Percentiles rank a stretch among this genome's conserved stretches.
Conservation (phyloP, 1,139 yeast species). For the Kurtzmaniella natalensis region DNA sequence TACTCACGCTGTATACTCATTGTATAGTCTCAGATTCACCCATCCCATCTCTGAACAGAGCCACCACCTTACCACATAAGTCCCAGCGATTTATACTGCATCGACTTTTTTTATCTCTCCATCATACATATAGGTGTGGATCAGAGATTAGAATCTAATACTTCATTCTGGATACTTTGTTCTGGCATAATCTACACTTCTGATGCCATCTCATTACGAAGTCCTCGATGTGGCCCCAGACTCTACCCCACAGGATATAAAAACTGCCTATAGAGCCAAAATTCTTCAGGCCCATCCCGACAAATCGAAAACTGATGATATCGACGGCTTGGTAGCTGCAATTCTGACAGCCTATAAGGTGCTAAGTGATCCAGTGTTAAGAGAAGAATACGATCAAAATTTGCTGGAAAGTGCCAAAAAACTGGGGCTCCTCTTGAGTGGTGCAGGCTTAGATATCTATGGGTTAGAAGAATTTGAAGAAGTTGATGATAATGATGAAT, state of each 20-base stretch:
- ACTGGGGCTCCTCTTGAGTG: conserved; percentile 48
- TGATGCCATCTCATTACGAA: conserved; percentile 38
- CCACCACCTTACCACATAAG: too few species aligned
- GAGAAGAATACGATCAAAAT: conserved; percentile 47
- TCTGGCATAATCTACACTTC: too few species aligned
- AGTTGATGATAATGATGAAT: conserved; percentile 13
- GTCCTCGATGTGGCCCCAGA: conserved; percentile 44
- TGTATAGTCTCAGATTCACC: too few species aligned
- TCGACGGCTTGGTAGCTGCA: conserved; percentile 13
- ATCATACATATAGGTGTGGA: too few species aligned
- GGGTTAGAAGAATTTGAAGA: conserved; percentile 58
- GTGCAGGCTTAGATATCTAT: conserved; percentile 64
- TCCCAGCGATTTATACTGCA: too few species aligned
- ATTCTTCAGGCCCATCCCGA: conserved; percentile 77
- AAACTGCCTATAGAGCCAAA: conserved; percentile 54
- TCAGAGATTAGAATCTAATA: too few species aligned
- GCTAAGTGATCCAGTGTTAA: conserved; percentile 33
- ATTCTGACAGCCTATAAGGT: conserved; percentile 60
- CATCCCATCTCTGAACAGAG: too few species aligned
- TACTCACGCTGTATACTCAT: too few species aligned
- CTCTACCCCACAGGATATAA: conserved; percentile 39
- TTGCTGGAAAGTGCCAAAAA: conserved; percentile 35
- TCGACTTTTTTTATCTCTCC: too few species aligned
- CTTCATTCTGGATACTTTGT: too few species aligned
- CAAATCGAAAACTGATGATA: conserved; percentile 26